Percentiles rank a stretch among this genome's conserved stretches.
phyloP scores from a whole-genome alignment of 176 grass and related monocot genomes.

The Carex cristatella region DNA sequence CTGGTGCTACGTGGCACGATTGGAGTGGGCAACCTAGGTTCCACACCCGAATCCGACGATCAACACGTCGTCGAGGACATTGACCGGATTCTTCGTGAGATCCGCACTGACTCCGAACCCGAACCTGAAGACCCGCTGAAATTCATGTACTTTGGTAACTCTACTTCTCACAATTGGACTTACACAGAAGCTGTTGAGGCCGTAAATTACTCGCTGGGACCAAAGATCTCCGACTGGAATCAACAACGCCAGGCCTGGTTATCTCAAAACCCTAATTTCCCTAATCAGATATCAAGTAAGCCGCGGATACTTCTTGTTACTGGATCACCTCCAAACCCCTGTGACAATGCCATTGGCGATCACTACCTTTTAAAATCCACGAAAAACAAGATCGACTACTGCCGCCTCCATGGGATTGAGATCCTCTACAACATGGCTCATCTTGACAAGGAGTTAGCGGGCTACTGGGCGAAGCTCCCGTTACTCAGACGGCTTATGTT shows the following conservation, averaged over 20 bases:
- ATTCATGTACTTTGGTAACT: background rate
- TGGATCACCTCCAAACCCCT: constrained; percentile 48
- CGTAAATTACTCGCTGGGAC: constrained; percentile 31
- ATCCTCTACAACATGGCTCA: constrained; percentile 41
- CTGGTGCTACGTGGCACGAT: constrained; percentile 50
- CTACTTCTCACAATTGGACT: constrained; percentile 10
- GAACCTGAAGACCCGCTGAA: background rate
- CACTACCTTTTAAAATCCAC: constrained; percentile 53
- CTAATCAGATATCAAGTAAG: constrained; percentile 29
- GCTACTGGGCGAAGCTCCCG: constrained; percentile 58
- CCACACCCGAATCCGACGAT: background rate
- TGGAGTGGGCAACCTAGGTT: constrained; percentile 33
- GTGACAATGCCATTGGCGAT: constrained; percentile 37
- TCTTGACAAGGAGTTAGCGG: constrained; percentile 40
- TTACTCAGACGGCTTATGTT: constrained; percentile 64
- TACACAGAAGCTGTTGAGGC: constrained; percentile 4
- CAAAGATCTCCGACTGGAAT: constrained; percentile 48
- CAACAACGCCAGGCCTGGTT: constrained; percentile 46
- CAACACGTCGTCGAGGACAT: constrained; percentile 29
- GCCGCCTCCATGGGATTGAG: constrained; percentile 65
- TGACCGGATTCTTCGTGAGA: constrained; percentile 48
- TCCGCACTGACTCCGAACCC: constrained; percentile 32
- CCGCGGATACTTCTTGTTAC: constrained; percentile 54
- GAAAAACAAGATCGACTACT: constrained; percentile 87
- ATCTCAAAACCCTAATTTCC: constrained; percentile 43